A percentile compares a stretch with the other conserved stretches of the same genome.
phyloP scores from a whole-genome alignment of 73 alveolate genomes.

The Effrenium voratum region DNA sequence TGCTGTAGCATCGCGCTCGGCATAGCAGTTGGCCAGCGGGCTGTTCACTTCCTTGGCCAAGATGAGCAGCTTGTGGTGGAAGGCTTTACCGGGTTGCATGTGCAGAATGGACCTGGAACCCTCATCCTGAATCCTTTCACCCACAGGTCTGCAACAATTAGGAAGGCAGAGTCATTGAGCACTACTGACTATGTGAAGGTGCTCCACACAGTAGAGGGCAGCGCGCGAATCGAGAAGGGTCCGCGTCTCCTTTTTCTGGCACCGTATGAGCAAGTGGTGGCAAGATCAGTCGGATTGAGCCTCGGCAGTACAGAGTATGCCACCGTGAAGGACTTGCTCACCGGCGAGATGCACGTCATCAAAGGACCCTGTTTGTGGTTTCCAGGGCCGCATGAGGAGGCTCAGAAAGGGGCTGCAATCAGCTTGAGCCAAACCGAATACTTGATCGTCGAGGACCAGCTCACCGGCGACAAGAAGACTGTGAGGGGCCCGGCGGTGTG shows the following conservation, averaged over 20 bases:
- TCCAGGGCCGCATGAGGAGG: slow-evolving; percentile 92
- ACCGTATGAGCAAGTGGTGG: slow-evolving; percentile 64
- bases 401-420: slow-evolving; percentile 47
- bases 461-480: slow-evolving; percentile 47
- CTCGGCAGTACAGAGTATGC: slow-evolving; percentile 74
- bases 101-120: slow-evolving; percentile 72
- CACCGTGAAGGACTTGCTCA: slow-evolving; percentile 49
- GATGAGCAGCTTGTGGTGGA: slow-evolving; percentile 81
- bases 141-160: slow-evolving; percentile 19
- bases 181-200: slow-evolving; percentile 62
- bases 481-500: slow-evolving; percentile 79
- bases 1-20: neutral
- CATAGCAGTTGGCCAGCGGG: slow-evolving; percentile 37
- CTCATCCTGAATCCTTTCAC: slow-evolving; percentile 52
- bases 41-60: slow-evolving; percentile 51
- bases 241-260: slow-evolving; percentile 54
- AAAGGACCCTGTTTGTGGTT: slow-evolving; percentile 87
- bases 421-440: slow-evolving; percentile 79
- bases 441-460: slow-evolving; percentile 84
- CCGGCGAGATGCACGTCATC: slow-evolving; percentile 57
- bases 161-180: slow-evolving; percentile 63
- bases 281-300: slow-evolving; percentile 9
- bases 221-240: slow-evolving; percentile 66
- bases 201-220: slow-evolving; percentile 44
- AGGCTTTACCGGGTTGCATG: slow-evolving; percentile 62